These are phyloP conservation scores for Aspergillus quadrilineatus DNA, from an alignment of 2,329 filamentous ascomycete genomes.

Conservation along the genomic window DNA sequence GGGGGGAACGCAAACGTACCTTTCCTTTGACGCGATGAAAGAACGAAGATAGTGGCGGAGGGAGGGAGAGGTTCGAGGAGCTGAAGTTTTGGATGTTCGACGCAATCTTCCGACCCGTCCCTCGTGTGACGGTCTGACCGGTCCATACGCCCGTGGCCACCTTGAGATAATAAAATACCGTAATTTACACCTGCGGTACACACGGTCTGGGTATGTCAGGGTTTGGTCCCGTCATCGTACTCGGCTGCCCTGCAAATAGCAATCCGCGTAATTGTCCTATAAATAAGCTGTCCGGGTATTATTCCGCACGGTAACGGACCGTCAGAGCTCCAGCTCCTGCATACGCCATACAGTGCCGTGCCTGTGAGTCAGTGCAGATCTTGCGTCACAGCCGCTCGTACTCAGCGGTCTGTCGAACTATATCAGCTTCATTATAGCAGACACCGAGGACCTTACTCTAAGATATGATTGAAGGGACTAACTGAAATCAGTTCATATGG, in stretches of 20 bases:
- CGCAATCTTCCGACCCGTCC: not conserved
- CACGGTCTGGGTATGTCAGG: constrained; percentile 11
- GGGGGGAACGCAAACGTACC: constrained; percentile 3
- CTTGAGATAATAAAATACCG: not conserved
- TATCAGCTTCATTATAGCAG: not conserved
- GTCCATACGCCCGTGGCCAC: not conserved
- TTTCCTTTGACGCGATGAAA: constrained; percentile 3
- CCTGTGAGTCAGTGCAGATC: not conserved
- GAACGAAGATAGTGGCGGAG: not conserved
- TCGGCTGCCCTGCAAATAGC: not conserved
- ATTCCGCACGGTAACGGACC: constrained; percentile 1
- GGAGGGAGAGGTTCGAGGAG: constrained; percentile 1
- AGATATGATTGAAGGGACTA: too few relatives aligned
- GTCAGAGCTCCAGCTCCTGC: not conserved
- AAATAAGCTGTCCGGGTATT: constrained; percentile 9
- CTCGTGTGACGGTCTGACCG: constrained; percentile 10
- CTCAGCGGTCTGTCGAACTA: not conserved
- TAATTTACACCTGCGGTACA: not conserved
- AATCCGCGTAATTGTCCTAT: not conserved
- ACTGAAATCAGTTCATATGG: too few relatives aligned
- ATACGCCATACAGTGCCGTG: not conserved
- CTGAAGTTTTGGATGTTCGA: constrained; percentile 4
- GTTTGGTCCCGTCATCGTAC: constrained; percentile 11
- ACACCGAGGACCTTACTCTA: too few relatives aligned
- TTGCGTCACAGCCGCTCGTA: not conserved